Evolutionary conservation across 2,329 filamentous ascomycete genomes (phyloP).

Genomic region (Bertia moriformis): DNA sequence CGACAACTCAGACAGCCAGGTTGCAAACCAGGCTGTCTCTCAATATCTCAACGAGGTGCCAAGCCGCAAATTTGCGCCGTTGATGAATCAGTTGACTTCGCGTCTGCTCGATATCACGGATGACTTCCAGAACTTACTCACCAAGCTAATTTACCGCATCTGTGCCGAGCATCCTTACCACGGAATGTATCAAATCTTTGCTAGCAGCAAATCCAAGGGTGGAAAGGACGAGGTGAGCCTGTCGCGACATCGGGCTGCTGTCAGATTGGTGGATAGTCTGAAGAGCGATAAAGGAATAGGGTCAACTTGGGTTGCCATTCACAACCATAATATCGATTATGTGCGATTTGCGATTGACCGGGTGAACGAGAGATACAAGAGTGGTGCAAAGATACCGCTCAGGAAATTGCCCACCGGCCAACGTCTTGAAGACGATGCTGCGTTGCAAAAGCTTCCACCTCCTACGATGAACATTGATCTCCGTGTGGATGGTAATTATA

Average conservation of each 20-base stretch:
- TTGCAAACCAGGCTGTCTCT: constrained; percentile 64
- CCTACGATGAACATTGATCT: constrained; percentile 78
- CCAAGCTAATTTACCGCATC: constrained; percentile 63
- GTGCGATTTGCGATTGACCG: constrained; percentile 46
- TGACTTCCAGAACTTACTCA: constrained; percentile 64
- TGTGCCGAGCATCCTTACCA: constrained; percentile 91
- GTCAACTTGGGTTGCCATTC: constrained; percentile 55
- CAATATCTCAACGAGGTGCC: constrained; percentile 61
- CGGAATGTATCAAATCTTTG: constrained; percentile 93
- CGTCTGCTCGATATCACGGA: constrained; percentile 59
- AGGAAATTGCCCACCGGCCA: constrained; percentile 42
- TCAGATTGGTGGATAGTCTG: constrained; percentile 48
- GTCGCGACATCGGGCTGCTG: constrained; percentile 59
- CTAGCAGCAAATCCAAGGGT: constrained; percentile 55
- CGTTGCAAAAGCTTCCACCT: constrained; percentile 61
- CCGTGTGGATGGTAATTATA: constrained; percentile 61
- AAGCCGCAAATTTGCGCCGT: constrained; percentile 75
- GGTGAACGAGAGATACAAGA: constrained; percentile 48
- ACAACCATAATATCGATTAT: constrained; percentile 57
- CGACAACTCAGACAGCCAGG: constrained; percentile 62
- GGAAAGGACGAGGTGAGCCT: constrained; percentile 63
- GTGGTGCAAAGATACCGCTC: constrained; percentile 46
- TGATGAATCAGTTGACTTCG: constrained; percentile 97
- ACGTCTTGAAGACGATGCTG: constrained; percentile 51
- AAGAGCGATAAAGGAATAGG: constrained; percentile 36